Percentiles rank a stretch among this genome's conserved stretches.
These are phyloP conservation scores for Pseudopyrenochaeta lycopersici DNA, from an alignment of 2,329 filamentous ascomycete species.

Conservation along the genomic window DNA sequence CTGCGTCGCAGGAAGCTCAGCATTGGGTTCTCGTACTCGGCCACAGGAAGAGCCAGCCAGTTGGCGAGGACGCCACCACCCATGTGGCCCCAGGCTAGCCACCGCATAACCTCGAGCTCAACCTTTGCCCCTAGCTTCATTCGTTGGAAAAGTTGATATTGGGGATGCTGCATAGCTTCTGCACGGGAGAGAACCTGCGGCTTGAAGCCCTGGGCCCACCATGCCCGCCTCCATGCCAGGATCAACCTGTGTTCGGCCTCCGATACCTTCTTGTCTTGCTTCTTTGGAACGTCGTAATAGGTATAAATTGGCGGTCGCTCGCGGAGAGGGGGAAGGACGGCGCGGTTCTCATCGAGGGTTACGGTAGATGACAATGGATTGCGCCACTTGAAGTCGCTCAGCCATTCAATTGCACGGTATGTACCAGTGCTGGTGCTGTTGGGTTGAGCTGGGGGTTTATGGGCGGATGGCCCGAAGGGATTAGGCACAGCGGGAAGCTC, in stretches of 20 bases:
- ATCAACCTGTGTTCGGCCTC: constrained; percentile 82
- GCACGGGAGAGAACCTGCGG: constrained; percentile 81
- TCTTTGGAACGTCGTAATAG: constrained; percentile 79
- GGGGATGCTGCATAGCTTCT: constrained; percentile 84
- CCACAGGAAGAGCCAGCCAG: constrained; percentile 87
- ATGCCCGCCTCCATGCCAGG: constrained; percentile 88
- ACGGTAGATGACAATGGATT: constrained; percentile 86
- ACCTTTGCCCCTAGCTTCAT: constrained; percentile 45
- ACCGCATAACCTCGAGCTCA: constrained; percentile 75
- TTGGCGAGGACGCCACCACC: constrained; percentile 82
- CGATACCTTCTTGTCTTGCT: constrained; percentile 69
- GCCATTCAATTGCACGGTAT: constrained; percentile 79
- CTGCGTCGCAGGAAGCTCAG: constrained; percentile 78
- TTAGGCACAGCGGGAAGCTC: constrained; percentile 57
- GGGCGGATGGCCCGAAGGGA: constrained; percentile 74
- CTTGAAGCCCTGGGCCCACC: constrained; percentile 93
- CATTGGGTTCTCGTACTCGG: constrained; percentile 73
- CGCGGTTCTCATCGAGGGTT: constrained; percentile 81
- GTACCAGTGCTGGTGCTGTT: constrained; percentile 71
- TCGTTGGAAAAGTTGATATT: constrained; percentile 75
- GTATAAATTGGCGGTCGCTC: constrained; percentile 83
- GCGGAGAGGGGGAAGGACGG: constrained; percentile 79
- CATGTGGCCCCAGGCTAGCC: constrained; percentile 95
- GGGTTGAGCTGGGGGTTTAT: constrained; percentile 77
- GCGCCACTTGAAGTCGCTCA: constrained; percentile 88